Conservation (phyloP, 202 grass and related monocot species). For the Tripidium arundinaceum region DNA sequence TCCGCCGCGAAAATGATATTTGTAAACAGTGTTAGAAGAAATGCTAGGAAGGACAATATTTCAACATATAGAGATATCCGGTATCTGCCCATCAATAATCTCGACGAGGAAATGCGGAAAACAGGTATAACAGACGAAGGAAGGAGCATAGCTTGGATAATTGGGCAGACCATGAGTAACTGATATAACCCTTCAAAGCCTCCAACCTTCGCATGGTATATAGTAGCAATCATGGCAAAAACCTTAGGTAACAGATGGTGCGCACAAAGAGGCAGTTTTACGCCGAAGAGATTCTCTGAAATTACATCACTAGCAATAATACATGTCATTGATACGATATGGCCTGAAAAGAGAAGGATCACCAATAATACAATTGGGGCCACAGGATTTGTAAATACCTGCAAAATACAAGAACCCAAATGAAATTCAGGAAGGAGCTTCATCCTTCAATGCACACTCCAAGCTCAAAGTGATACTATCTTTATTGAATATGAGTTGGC, state of each 20-base stretch:
- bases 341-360: slow-evolving; percentile 72
- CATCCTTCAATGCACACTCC: background rate
- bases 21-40: slow-evolving; percentile 60
- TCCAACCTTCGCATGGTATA: slow-evolving; percentile 56
- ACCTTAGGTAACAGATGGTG: slow-evolving; percentile 60
- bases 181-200: slow-evolving; percentile 73
- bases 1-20: slow-evolving; percentile 74
- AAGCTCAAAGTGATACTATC: background rate
- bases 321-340: slow-evolving; percentile 56
- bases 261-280: slow-evolving; percentile 35
- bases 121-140: slow-evolving; percentile 70
- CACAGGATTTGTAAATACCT: slow-evolving; percentile 61
- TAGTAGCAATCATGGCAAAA: slow-evolving; percentile 47
- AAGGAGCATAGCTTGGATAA: slow-evolving; percentile 79
- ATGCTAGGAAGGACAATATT: slow-evolving; percentile 54
- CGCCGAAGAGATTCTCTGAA: slow-evolving; percentile 52
- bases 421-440: background rate
- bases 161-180: slow-evolving; percentile 56
- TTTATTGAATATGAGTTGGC: background rate
- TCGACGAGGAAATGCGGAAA: slow-evolving; percentile 75
- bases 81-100: slow-evolving; percentile 62
- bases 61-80: slow-evolving; percentile 53
- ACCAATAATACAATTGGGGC: slow-evolving; percentile 66
- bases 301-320: slow-evolving; percentile 51
- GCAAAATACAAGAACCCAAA: slow-evolving; percentile 23